Evolutionary conservation across 305 asterid species (phyloP).

Genomic region (Vinca major): DNA sequence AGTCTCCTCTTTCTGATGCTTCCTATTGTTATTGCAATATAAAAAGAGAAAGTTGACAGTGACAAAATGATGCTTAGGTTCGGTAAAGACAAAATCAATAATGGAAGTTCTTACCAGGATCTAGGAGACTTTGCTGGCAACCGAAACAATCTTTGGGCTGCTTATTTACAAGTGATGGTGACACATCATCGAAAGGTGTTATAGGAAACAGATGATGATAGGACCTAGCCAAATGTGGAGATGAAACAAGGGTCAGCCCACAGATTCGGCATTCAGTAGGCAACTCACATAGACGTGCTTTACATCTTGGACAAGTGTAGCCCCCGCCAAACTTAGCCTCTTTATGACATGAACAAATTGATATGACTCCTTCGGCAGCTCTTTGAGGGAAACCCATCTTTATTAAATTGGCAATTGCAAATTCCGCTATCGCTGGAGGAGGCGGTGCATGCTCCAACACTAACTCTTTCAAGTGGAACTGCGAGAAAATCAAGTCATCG

Average conservation of each 20-base stretch:
- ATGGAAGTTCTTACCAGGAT: constrained; percentile 47
- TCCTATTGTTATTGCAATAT: background rate
- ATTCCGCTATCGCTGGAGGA: constrained; percentile 95
- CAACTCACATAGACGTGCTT: constrained; percentile 83
- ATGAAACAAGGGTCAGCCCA: constrained; percentile 90
- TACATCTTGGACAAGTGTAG: constrained; percentile 96
- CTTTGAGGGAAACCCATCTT: constrained; percentile 98
- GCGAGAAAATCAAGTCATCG: constrained; percentile 21
- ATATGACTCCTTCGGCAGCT: constrained; percentile 84
- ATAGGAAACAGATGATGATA: constrained; percentile 94
- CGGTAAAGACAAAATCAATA: background rate
- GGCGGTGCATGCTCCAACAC: constrained; percentile 93
- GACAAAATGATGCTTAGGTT: background rate
- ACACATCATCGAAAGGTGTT: constrained; percentile 74
- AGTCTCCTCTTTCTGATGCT: background rate
- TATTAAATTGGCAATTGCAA: constrained; percentile 79
- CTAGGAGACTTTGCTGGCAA: constrained; percentile 74
- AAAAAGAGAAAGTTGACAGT: background rate
- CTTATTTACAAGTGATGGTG: constrained; percentile 35
- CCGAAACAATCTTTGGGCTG: constrained; percentile 59
- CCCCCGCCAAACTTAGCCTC: constrained; percentile 96
- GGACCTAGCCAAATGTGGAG: constrained; percentile 95
- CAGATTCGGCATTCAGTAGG: constrained; percentile 88
- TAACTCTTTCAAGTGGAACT: constrained; percentile 78
- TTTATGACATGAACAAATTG: constrained; percentile 91